phyloP scores from a whole-genome alignment of 345 rosid species.

The Eucalyptus viminalis region DNA sequence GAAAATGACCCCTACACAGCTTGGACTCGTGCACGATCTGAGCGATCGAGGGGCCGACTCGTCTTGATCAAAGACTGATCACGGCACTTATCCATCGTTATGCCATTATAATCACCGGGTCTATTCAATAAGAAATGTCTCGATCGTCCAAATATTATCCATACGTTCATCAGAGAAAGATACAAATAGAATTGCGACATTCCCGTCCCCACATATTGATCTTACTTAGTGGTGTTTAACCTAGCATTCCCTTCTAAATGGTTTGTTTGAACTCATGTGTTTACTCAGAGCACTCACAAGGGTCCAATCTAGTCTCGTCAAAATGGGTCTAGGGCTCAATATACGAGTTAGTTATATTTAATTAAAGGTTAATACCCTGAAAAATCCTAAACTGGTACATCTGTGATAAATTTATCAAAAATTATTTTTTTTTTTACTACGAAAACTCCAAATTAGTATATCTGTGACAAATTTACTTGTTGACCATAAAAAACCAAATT shows the following conservation, averaged over 20 bases:
- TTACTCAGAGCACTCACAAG: background rate
- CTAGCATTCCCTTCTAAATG: no score
- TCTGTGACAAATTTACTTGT: no score
- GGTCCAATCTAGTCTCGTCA: background rate
- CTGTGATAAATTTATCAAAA: no score
- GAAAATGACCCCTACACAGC: background rate
- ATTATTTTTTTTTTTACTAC: no score
- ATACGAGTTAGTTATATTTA: no score
- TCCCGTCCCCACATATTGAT: background rate
- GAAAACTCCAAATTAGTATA: no score
- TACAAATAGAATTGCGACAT: background rate
- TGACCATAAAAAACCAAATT: no score
- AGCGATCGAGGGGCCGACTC: no score
- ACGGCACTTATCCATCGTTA: background rate
- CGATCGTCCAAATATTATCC: background rate
- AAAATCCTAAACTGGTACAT: no score
- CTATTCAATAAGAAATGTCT: background rate
- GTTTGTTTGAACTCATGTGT: background rate
- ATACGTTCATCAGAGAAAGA: background rate
- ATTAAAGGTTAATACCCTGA: no score
- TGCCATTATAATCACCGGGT: background rate
- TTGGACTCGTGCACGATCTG: background rate
- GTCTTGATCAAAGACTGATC: background rate
- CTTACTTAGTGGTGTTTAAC: background rate
- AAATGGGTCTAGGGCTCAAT: background rate